A percentile compares a stretch with the other conserved stretches of the same genome.
Evolutionary conservation across 257 asterid species (phyloP).

Genomic region (Penstemon eatonii): DNA sequence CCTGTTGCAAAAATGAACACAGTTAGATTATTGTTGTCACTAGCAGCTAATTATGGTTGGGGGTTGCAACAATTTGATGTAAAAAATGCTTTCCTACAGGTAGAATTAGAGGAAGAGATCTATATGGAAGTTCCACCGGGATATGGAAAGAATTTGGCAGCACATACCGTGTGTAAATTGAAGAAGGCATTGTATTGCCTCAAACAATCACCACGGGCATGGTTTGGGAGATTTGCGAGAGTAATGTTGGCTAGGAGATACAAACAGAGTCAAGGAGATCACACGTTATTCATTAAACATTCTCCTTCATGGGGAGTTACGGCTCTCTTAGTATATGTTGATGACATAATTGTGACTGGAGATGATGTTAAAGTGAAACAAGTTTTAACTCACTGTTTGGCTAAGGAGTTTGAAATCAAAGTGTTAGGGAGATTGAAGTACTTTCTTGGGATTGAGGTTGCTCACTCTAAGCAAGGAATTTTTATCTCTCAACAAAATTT

Average conservation of each 20-base stretch:
- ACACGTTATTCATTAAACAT: no score
- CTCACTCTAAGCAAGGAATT: background rate
- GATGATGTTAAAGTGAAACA: no score
- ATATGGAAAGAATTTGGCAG: background rate
- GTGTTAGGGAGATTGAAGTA: background rate
- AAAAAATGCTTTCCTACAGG: no score
- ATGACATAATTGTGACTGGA: no score
- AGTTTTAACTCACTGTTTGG: no score
- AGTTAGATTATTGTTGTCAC: background rate
- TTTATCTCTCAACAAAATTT: no score
- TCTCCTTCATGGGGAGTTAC: no score
- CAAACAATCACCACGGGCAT: background rate
- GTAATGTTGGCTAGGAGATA: background rate
- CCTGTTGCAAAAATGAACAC: background rate
- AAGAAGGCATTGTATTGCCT: background rate
- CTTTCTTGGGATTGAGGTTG: background rate
- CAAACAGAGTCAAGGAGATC: no score
- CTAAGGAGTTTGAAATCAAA: background rate
- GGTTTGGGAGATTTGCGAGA: background rate
- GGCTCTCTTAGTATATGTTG: no score
- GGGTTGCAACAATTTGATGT: background rate
- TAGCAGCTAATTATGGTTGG: background rate
- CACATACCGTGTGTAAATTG: background rate
- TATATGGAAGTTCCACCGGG: background rate
- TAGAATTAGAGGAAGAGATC: no score